Conservation (phyloP, 805 yeast genomes). For the Wickerhamiella nectarea region DNA sequence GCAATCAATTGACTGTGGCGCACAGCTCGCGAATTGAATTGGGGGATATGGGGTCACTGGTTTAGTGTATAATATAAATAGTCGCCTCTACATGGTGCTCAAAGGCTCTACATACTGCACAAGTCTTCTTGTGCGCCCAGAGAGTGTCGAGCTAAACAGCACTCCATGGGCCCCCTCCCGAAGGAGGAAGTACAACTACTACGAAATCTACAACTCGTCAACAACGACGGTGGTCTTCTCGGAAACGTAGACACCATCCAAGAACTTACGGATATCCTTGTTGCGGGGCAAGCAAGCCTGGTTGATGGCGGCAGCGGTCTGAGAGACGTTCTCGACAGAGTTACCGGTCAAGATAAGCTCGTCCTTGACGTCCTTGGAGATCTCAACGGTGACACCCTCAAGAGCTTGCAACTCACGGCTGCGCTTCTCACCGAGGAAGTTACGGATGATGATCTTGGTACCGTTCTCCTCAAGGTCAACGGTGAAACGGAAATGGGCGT, state of each 20-base stretch:
- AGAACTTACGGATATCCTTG: constrained; percentile 99
- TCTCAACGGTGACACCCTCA: constrained; percentile 79
- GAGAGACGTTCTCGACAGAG: constrained; percentile 95
- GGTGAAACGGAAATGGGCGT: constrained; percentile 99
- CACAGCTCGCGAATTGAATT: no score
- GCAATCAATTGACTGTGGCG: no score
- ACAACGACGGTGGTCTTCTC: constrained; percentile 48
- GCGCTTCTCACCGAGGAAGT: constrained; percentile 98
- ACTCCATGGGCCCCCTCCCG: background rate
- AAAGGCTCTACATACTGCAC: background rate
- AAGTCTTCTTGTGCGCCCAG: background rate
- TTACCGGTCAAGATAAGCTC: constrained; percentile 87
- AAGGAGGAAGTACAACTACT: background rate
- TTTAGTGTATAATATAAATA: background rate
- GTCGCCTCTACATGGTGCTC: background rate
- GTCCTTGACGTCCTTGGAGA: constrained; percentile 79
- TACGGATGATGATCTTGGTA: constrained; percentile 86
- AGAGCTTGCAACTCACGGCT: constrained; percentile 76
- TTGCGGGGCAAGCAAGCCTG: constrained; percentile 97
- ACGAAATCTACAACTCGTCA: constrained; percentile 6
- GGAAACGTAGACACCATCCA: constrained; percentile 99
- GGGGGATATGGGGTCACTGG: no score
- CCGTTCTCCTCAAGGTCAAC: constrained; percentile 80
- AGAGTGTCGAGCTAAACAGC: background rate
- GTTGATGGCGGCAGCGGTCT: constrained; percentile 96